Evolutionary conservation across 768 basidiomycete genomes (phyloP), one percentile per base, ranked within the genome.

Genomic region (Pulveroboletus sp.): DNA sequence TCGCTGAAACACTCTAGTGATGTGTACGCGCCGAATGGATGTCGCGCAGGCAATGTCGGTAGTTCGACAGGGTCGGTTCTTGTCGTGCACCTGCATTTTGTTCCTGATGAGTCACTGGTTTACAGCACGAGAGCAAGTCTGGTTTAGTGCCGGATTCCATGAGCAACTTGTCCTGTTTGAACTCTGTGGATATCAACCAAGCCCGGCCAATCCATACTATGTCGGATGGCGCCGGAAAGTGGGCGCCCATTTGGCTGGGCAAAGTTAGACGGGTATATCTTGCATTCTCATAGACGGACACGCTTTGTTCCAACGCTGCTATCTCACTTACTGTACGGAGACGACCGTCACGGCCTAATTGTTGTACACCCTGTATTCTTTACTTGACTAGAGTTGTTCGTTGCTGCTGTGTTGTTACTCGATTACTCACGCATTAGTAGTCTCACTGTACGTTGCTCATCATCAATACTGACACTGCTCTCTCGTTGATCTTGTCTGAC

Each of bases 81-180:
- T 32, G 15, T 38, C 51, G 24, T 45, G 35, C 38, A 51, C 11
- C 50, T 17, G 43, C 55, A 17, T 14, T 37, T 18, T 17, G 33
- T 33, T 31, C 49, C 49, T 55, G 26, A 54, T 14, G 32, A 7
- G 30, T 54, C 11, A 14, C 33, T 27, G 14, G 21, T 44, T 32
- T 12, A 36, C 57, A 88, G 86, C 79, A 42, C 83, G 86, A 43
- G 81, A 86, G 66, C 84, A 87, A 60, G 85, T 87, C 46, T 88
- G 86, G 85, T 78, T 81, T 52, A 85, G 81, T 54, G 78, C 83
- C n/a, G 86, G 86, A 39, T 88, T 89, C 66, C 81, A 85, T 50
- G 84, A 87, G 69, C 86, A 89, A 57, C 76, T 89, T 26, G 81
- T 86, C 31, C 70, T 89, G 41, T 89, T 86, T 48, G 84, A 84